Conservation (phyloP, 257 asterid genomes). For the Avicennia marina region DNA sequence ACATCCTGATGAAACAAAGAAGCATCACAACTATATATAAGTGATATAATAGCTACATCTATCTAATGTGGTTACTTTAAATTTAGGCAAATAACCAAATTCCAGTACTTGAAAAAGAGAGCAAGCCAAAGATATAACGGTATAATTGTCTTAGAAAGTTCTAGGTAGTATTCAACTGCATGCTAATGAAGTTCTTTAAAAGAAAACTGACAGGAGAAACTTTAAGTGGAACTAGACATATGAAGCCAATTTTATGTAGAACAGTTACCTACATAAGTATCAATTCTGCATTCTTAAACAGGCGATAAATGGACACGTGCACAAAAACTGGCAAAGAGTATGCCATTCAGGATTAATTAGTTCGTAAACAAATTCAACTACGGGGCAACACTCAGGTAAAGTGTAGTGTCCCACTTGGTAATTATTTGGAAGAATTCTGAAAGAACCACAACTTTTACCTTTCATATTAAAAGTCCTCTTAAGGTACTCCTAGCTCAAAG, state of each 20-base stretch:
- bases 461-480: not conserved
- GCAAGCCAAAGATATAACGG: not conserved
- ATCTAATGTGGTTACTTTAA: not conserved
- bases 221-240: not conserved
- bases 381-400: not conserved
- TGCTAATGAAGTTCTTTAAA: not conserved
- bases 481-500: not conserved
- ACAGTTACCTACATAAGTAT: not conserved
- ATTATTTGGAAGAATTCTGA: not conserved
- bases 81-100: not conserved
- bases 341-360: not conserved
- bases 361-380: not conserved
- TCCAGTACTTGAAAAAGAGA: not conserved
- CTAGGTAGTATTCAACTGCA: not conserved
- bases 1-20: not conserved
- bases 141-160: not conserved
- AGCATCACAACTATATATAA: not conserved
- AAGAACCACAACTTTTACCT: not conserved
- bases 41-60: not conserved
- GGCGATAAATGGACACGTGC: not conserved
- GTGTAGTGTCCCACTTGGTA: not conserved
- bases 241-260: slow-evolving; percentile 4
- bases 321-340: not conserved
- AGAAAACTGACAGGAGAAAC: not conserved
- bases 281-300: not conserved